phyloP scores from a whole-genome alignment of 1,284 basidiomycete species.

The Cronartium ribicola region DNA sequence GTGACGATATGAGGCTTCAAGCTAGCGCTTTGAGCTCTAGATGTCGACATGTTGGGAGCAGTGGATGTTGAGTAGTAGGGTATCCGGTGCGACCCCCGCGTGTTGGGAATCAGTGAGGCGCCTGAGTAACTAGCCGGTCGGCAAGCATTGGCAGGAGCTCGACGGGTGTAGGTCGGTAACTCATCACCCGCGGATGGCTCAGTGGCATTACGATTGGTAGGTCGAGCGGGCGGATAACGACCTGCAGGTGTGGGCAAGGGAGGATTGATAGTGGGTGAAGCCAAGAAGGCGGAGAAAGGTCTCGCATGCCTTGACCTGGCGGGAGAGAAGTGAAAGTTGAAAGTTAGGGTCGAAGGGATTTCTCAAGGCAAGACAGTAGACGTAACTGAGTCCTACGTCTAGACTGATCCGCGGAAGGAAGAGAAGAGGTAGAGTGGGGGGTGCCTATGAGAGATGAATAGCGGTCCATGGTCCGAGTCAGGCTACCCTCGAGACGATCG shows the following conservation, averaged over 20 bases:
- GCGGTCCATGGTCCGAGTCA: too few relatives aligned
- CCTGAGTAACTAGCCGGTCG: background rate
- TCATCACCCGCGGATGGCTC: constrained; percentile 1
- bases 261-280: background rate
- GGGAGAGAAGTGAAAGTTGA: background rate
- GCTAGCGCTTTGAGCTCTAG: background rate
- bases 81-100: background rate
- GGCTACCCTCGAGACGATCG: too few relatives aligned
- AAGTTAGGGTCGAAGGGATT: background rate
- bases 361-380: background rate
- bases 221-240: background rate
- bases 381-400: background rate
- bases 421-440: background rate
- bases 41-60: background rate
- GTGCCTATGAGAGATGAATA: too few relatives aligned
- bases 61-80: background rate
- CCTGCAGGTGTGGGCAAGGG: background rate
- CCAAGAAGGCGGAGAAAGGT: background rate
- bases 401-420: background rate
- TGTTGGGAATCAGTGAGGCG: background rate
- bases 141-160: background rate
- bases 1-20: constrained; percentile 11
- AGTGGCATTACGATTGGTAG: background rate
- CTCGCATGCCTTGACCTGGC: background rate
- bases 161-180: constrained; percentile 8